phyloP scores from a whole-genome alignment of 2,329 filamentous ascomycete genomes.

The Aspergillus phoenicis region DNA sequence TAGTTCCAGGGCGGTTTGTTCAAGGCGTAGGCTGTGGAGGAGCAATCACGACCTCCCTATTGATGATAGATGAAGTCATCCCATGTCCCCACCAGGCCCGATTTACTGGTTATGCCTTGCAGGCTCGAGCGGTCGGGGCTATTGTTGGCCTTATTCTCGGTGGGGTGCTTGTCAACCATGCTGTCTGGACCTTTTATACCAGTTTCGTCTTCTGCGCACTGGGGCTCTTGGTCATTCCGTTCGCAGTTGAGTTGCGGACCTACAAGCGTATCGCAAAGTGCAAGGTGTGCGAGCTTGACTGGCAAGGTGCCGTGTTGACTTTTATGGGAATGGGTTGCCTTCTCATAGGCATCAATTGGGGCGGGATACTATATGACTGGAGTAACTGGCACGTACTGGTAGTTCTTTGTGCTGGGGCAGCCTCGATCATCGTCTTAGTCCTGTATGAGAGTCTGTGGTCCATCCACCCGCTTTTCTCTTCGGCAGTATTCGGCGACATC shows the following conservation, averaged over 20 bases:
- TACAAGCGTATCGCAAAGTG: slow-evolving; percentile 26
- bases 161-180: slow-evolving; percentile 30
- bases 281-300: slow-evolving; percentile 41
- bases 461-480: slow-evolving; percentile 40
- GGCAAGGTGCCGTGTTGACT: slow-evolving; percentile 47
- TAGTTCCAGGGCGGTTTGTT: slow-evolving; percentile 48
- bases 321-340: slow-evolving; percentile 41
- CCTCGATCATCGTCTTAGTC: slow-evolving; percentile 34
- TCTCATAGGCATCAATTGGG: slow-evolving; percentile 49
- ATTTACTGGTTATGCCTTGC: slow-evolving; percentile 36
- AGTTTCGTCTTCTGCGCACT: slow-evolving; percentile 37
- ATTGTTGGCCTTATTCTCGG: slow-evolving; percentile 32
- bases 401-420: slow-evolving; percentile 41
- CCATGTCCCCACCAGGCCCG: slow-evolving; percentile 35
- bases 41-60: slow-evolving; percentile 44
- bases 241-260: slow-evolving; percentile 32
- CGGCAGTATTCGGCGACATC: slow-evolving; percentile 40
- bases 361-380: slow-evolving; percentile 46
- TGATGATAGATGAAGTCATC: slow-evolving; percentile 48
- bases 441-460: slow-evolving; percentile 41
- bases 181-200: slow-evolving; percentile 35
- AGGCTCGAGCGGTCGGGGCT: slow-evolving; percentile 36
- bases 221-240: slow-evolving; percentile 32
- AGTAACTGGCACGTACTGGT: slow-evolving; percentile 41
- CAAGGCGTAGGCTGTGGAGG: slow-evolving; percentile 54